phyloP scores from a whole-genome alignment of 768 basidiomycete genomes.

The Suillus discolor region DNA sequence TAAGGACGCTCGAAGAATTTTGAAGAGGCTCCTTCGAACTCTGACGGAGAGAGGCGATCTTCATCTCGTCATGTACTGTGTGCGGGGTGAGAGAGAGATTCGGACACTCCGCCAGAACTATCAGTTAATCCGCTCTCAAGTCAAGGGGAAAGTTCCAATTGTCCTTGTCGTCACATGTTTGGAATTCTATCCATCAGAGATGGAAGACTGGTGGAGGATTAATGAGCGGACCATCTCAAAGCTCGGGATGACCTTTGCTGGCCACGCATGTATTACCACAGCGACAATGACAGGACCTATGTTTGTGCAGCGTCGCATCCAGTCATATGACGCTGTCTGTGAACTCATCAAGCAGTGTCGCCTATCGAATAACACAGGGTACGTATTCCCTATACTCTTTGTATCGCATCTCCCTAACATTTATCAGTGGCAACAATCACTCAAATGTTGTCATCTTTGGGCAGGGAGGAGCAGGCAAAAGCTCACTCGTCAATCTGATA shows the following conservation, averaged over 20 bases:
- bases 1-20: too few relatives aligned
- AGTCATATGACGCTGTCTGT: slow-evolving; percentile 40
- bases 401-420: neutral
- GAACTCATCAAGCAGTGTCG: slow-evolving; percentile 37
- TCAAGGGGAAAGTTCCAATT: slow-evolving; percentile 36
- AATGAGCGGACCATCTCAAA: slow-evolving; percentile 24
- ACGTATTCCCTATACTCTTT: neutral
- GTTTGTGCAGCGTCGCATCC: slow-evolving; percentile 10
- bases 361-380: slow-evolving; percentile 21
- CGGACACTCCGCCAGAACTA: slow-evolving; percentile 39
- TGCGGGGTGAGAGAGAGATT: slow-evolving; percentile 40
- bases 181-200: slow-evolving; percentile 25
- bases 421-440: slow-evolving; percentile 11
- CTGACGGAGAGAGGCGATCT: slow-evolving; percentile 27
- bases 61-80: slow-evolving; percentile 41
- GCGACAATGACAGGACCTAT: slow-evolving; percentile 9
- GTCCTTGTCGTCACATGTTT: slow-evolving; percentile 42
- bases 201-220: slow-evolving; percentile 41
- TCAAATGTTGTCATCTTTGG: slow-evolving; percentile 42
- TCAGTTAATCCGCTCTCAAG: slow-evolving; percentile 38
- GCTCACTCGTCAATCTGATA: slow-evolving; percentile 34
- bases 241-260: neutral
- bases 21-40: neutral
- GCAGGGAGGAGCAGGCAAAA: slow-evolving; percentile 38
- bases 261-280: neutral